phyloP scores from a whole-genome alignment of 2,329 filamentous ascomycete genomes.

The Alternaria consortialis region DNA sequence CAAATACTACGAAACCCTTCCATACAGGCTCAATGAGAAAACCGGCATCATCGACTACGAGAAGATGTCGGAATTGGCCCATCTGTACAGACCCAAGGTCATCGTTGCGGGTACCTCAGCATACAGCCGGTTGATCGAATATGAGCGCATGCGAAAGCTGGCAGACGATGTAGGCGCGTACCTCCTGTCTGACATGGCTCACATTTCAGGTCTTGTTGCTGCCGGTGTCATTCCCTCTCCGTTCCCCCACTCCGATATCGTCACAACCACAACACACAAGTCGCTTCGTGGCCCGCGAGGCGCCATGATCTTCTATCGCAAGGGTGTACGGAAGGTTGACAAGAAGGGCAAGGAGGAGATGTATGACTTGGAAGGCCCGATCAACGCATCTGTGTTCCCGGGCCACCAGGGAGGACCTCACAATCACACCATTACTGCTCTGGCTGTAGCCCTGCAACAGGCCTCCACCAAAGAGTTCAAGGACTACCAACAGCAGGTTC shows the following conservation, averaged over 20 bases:
- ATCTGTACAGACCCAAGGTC: conserved; percentile 94
- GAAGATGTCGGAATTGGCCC: conserved; percentile 85
- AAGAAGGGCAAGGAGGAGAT: conserved; percentile 90
- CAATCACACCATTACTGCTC: conserved; percentile 99
- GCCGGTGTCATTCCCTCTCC: conserved; percentile 93
- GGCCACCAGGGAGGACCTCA: conserved; percentile 98
- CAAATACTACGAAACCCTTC: conserved; percentile 99
- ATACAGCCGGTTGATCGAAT: conserved; percentile 98
- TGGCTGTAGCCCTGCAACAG: conserved; percentile 95
- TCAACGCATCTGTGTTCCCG: conserved; percentile 99
- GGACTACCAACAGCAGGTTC: conserved; percentile 90
- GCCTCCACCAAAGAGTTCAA: conserved; percentile 90
- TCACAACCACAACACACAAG: conserved; percentile 99
- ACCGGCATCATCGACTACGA: conserved; percentile 99
- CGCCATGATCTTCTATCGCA: conserved; percentile 99
- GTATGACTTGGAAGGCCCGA: conserved; percentile 93
- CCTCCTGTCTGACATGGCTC: conserved; percentile 96
- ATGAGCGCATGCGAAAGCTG: conserved; percentile 94
- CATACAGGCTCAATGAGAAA: conserved; percentile 87
- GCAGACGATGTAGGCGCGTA: conserved; percentile 94
- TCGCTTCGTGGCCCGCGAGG: conserved; percentile 95
- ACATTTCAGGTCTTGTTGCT: conserved; percentile 95
- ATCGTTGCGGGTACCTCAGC: conserved; percentile 96
- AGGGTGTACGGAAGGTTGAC: conserved; percentile 89
- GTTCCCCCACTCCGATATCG: conserved; percentile 91